Conservation (phyloP, 208 protist species). For the Trypanosomatidae sp. region DNA sequence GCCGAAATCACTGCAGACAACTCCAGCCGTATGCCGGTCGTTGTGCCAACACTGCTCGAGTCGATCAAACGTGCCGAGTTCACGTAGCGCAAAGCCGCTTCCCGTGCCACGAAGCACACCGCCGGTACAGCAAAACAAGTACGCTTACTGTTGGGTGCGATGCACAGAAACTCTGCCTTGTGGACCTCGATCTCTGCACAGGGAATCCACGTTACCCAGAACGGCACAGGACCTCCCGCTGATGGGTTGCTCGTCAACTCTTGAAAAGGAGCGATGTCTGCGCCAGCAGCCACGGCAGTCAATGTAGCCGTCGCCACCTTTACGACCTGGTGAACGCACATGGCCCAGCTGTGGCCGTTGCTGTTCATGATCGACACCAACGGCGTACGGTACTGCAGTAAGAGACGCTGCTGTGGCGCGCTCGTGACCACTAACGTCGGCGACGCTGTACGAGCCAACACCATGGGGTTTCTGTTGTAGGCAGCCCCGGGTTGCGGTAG, state of each 20-base stretch:
- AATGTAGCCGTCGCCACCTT: neutral
- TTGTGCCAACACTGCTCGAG: neutral
- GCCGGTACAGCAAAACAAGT: neutral
- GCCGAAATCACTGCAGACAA: neutral
- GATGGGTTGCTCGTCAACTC: neutral
- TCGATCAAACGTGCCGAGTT: neutral
- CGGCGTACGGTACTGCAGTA: neutral
- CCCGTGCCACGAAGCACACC: conserved; percentile 1
- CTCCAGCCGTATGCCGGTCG: neutral
- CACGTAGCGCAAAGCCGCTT: neutral
- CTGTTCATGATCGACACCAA: conserved; percentile 1
- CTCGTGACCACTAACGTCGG: neutral
- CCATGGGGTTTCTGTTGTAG: too few relatives aligned
- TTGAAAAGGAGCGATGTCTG: neutral
- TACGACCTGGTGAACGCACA: conserved; percentile 4
- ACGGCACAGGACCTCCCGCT: neutral
- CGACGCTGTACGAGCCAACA: neutral
- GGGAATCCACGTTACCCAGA: neutral
- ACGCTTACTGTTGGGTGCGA: conserved; percentile 1
- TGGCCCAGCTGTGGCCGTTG: conserved; percentile 20
- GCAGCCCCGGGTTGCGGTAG: neutral
- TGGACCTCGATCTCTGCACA: conserved; percentile 2
- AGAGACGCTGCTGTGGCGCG: neutral
- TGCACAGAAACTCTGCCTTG: conserved; percentile 18
- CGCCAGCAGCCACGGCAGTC: neutral